Evolutionary conservation across 2,329 filamentous ascomycete species (phyloP).

Genomic region (Chaetomium sp.): DNA sequence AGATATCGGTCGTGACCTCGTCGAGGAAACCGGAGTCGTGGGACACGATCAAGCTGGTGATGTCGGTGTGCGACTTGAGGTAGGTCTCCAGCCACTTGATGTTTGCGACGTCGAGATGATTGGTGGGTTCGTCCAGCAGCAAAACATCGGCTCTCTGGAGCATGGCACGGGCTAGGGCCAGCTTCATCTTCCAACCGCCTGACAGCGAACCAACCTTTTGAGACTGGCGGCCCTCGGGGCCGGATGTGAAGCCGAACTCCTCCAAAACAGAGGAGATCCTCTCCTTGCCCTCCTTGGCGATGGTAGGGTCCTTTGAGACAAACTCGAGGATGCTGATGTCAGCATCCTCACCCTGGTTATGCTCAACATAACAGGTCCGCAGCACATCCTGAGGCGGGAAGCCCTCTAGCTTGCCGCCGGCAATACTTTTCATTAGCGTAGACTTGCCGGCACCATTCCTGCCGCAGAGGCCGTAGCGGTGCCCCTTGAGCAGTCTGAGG

Average conservation of each 20-base stretch:
- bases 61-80: conserved; percentile 91
- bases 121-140: conserved; percentile 96
- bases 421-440: conserved; percentile 97
- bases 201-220: conserved; percentile 93
- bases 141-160: conserved; percentile 95
- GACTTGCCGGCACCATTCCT: conserved; percentile 98
- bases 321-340: conserved; percentile 96
- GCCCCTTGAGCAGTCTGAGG: conserved; percentile 88
- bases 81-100: conserved; percentile 96
- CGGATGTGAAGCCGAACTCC: conserved; percentile 91
- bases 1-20: conserved; percentile 97
- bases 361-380: conserved; percentile 96
- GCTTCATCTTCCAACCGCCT: conserved; percentile 99
- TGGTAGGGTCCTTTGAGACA: conserved; percentile 83
- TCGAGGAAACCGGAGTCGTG: conserved; percentile 98
- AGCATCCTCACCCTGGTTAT: conserved; percentile 97
- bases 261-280: conserved; percentile 81
- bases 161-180: conserved; percentile 94
- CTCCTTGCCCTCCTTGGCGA: conserved; percentile 75
- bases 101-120: conserved; percentile 95
- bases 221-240: conserved; percentile 83
- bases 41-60: conserved; percentile 95
- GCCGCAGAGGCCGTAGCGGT: conserved; percentile 95
- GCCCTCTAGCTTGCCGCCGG: conserved; percentile 92
- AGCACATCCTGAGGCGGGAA: conserved; percentile 92